phyloP scores from a whole-genome alignment of 208 protist genomes.

The Trypanosoma cruzi region DNA sequence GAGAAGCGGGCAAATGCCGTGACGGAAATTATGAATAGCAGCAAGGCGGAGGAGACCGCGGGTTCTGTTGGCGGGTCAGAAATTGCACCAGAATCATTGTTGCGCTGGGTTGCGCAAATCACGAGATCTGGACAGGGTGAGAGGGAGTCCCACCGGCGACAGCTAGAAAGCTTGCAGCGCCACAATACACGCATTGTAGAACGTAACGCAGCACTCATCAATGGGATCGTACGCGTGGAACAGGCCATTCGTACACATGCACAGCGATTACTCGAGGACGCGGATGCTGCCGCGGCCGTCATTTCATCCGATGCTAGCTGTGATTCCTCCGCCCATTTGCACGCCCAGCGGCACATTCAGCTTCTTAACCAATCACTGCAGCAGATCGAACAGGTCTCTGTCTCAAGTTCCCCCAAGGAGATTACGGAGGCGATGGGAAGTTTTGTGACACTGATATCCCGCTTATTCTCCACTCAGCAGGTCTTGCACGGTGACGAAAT shows the following conservation, averaged over 20 bases:
- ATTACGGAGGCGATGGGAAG: conserved; percentile 17
- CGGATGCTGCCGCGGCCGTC: conserved; percentile 21
- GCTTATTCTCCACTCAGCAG: conserved; percentile 23
- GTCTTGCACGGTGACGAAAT: conserved; percentile 16
- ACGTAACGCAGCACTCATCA: conserved; percentile 45
- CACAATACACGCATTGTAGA: conserved; percentile 65
- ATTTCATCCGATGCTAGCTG: conserved; percentile 5
- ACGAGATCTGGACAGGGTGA: conserved; percentile 52
- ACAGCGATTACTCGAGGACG: conserved; percentile 47
- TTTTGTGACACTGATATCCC: conserved; percentile 19
- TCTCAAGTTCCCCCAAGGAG: conserved; percentile 29
- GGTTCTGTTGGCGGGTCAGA: conserved; percentile 11
- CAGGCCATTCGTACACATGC: conserved; percentile 55
- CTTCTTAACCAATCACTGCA: conserved; percentile 28
- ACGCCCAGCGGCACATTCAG: conserved; percentile 15
- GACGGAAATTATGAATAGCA: conserved; percentile 3
- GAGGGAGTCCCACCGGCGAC: conserved; percentile 51
- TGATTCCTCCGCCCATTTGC: conserved; percentile 12
- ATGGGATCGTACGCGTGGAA: conserved; percentile 37
- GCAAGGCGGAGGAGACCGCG: conserved; percentile 23
- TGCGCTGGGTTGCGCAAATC: conserved; percentile 59
- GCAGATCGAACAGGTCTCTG: conserved; percentile 22
- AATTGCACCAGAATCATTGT: conserved; percentile 26
- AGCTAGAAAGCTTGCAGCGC: conserved; percentile 68
- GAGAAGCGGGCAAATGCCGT: conserved; percentile 8